Conservation (phyloP, 208 protist species). For the Angomonas desouzai region DNA sequence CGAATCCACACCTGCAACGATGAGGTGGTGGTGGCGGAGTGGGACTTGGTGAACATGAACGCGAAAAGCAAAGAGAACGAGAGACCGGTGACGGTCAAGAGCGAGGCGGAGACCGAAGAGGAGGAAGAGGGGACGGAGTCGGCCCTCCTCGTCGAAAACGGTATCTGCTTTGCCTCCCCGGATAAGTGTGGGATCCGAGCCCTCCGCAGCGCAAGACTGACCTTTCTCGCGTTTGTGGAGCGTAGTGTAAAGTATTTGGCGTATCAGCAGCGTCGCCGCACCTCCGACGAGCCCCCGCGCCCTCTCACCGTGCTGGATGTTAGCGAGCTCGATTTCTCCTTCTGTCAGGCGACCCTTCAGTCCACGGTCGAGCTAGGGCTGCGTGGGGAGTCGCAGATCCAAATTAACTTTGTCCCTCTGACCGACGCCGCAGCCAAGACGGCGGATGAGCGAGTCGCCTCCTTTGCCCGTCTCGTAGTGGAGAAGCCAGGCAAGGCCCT, state of each 20-base stretch:
- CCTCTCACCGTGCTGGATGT: constrained; percentile 58
- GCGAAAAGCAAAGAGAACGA: neutral
- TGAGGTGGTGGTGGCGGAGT: constrained; percentile 47
- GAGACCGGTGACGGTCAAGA: neutral
- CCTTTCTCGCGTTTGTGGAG: constrained; percentile 55
- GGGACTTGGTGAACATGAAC: constrained; percentile 11
- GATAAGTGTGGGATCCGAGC: constrained; percentile 50
- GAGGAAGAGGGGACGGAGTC: constrained; percentile 8
- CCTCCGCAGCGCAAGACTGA: constrained; percentile 54
- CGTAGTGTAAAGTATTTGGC: constrained; percentile 24
- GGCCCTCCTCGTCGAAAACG: constrained; percentile 56
- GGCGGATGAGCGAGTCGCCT: constrained; percentile 30
- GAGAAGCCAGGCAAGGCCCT: constrained; percentile 20
- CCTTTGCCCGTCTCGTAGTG: constrained; percentile 41
- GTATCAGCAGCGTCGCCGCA: constrained; percentile 21
- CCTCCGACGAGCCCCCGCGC: constrained; percentile 26
- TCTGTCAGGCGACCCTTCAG: constrained; percentile 56
- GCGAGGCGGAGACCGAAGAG: neutral
- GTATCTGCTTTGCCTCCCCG: constrained; percentile 45
- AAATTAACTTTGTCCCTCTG: constrained; percentile 58
- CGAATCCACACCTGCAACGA: constrained; percentile 26
- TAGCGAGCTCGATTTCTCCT: constrained; percentile 64
- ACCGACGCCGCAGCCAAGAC: constrained; percentile 30
- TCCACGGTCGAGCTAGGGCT: constrained; percentile 50
- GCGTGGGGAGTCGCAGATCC: constrained; percentile 38